Evolutionary conservation across 2,329 filamentous ascomycete genomes (phyloP).

Genomic region (Gaeumannomyces tritici): DNA sequence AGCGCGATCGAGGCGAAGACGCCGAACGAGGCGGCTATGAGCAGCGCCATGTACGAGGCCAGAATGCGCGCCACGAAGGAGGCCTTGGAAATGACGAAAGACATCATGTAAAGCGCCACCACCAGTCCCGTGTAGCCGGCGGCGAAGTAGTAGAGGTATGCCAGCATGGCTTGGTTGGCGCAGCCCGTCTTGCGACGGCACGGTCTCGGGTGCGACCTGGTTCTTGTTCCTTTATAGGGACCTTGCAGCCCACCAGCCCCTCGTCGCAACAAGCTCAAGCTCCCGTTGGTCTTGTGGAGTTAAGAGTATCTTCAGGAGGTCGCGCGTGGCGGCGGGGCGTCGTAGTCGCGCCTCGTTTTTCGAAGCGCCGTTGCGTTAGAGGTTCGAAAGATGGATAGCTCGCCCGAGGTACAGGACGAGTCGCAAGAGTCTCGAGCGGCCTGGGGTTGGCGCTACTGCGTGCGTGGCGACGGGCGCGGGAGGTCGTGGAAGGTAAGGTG

Average conservation of each 20-base stretch:
- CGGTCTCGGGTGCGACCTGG: neutral
- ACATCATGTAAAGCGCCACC: conserved; percentile 52
- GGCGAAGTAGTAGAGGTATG: conserved; percentile 34
- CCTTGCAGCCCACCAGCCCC: neutral
- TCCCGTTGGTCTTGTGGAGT: neutral
- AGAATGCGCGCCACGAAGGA: conserved; percentile 62
- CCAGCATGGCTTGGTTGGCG: neutral
- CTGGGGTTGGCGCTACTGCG: neutral
- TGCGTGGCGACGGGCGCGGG: neutral
- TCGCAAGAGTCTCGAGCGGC: neutral
- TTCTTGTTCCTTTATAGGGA: neutral
- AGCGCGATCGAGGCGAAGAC: conserved; percentile 64
- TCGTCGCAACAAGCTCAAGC: neutral
- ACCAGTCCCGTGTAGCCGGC: conserved; percentile 41
- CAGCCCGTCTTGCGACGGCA: neutral
- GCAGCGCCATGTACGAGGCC: conserved; percentile 53
- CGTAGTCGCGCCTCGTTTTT: neutral
- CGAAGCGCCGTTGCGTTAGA: neutral
- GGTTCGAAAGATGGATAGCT: neutral
- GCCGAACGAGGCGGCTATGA: conserved; percentile 59
- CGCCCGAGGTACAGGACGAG: no score
- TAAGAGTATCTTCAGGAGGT: neutral
- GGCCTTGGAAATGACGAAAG: conserved; percentile 45
- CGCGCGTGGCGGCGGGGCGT: neutral
- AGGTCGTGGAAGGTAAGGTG: neutral